Evolutionary conservation across 2,329 filamentous ascomycete species (phyloP), one percentile per base, ranked within the genome.

Genomic region (Monosporascus sp.): DNA sequence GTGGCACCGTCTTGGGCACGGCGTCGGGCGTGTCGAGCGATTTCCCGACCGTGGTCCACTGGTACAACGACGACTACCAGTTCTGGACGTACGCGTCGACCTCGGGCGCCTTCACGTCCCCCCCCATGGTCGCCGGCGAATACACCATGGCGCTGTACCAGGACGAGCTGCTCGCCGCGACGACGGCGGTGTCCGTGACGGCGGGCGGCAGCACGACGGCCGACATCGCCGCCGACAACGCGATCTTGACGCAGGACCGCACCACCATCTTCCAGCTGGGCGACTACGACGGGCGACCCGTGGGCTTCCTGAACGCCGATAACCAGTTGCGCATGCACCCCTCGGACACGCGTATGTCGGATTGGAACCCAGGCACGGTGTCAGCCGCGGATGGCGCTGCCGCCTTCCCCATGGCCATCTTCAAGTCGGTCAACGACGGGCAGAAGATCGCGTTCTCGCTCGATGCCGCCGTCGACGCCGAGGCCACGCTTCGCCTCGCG

Each of bases 81-180:
- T 83, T 81, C 69, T 85, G 81, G 81, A 68, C 70, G 0, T 79
- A 79, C 51, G 75, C 79, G 11, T 68, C 70, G 15, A 72, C 71
- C 3, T 61, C 62, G 3, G 76, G 79, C 2, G 68, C 65, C 6
- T 85, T 80, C 62, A 79, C 74, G 0, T 83, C 80, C 0, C 81
- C 81, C 0, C 68, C 74, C 5, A 83, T 85, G 77, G 81, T 81
- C 55, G 76, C 81, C 0, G 81, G 82, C 11, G 79, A 75, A 1
- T 85, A 85, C 66, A 82, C 78, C 0, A 81, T 82, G 72, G 76
- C 78, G 11, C 71, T 84, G 14, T 82, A 84, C 67, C 79, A 81
- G 48, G 74, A 72, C 18, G 80, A 84, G 59, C 76, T 78, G 56
- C 70, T 73, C 27, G 74, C 82, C 5, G 78, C 74, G 0, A 73